Conservation (phyloP, 495 filamentous ascomycete species). For the Penicillium herquei region DNA sequence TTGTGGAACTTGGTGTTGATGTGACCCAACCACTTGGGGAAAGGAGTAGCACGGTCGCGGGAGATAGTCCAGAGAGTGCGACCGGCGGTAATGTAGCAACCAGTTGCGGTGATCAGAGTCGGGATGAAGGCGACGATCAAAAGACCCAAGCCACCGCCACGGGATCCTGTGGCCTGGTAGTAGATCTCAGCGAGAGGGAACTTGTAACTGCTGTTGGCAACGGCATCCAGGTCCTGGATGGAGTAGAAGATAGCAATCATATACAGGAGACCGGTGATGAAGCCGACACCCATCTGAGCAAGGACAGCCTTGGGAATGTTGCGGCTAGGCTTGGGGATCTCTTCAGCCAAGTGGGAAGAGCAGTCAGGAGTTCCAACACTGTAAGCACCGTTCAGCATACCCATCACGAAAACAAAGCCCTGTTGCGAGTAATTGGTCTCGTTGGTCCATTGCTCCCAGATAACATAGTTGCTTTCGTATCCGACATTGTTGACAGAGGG, state of each 20-base stretch:
- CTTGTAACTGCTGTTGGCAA: slow-evolving; percentile 43
- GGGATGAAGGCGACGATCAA: slow-evolving; percentile 68
- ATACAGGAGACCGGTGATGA: slow-evolving; percentile 49
- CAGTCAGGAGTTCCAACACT: slow-evolving; percentile 78
- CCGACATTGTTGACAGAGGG: slow-evolving; percentile 45
- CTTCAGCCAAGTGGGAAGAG: slow-evolving; percentile 78
- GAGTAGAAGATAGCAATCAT: slow-evolving; percentile 54
- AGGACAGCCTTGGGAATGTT: slow-evolving; percentile 53
- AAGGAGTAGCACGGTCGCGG: slow-evolving; percentile 62
- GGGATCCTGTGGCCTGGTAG: slow-evolving; percentile 68
- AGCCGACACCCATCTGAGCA: slow-evolving; percentile 49
- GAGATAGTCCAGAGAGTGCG: slow-evolving; percentile 84
- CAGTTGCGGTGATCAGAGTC: slow-evolving; percentile 60
- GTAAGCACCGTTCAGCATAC: slow-evolving; percentile 85
- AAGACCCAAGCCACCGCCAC: slow-evolving; percentile 54
- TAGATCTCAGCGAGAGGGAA: slow-evolving; percentile 83
- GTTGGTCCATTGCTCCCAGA: slow-evolving; percentile 66
- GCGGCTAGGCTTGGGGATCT: slow-evolving; percentile 59
- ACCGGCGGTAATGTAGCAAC: slow-evolving; percentile 72
- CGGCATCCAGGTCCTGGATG: slow-evolving; percentile 40
- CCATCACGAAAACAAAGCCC: slow-evolving; percentile 76
- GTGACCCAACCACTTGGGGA: slow-evolving; percentile 35
- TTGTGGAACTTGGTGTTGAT: slow-evolving; percentile 51
- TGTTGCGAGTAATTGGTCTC: slow-evolving; percentile 63
- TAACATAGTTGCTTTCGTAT: slow-evolving; percentile 56